Conservation (phyloP, 2,329 filamentous ascomycete genomes). For the Arthrobotrys iridis region DNA sequence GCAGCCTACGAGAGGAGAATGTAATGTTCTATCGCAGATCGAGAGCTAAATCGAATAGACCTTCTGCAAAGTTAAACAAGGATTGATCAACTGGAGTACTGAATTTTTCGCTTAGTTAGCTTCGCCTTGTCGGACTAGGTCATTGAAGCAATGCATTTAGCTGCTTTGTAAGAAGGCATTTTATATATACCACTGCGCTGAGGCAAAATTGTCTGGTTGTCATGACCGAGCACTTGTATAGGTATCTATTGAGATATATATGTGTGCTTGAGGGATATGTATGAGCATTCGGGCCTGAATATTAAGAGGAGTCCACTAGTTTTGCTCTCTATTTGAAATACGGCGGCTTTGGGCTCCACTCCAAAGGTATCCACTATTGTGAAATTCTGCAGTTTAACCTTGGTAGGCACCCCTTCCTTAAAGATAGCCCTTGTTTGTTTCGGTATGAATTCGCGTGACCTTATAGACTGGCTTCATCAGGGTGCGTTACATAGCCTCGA, state of each 20-base stretch:
- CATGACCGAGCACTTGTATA: background rate
- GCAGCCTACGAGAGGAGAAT: background rate
- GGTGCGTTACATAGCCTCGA: background rate
- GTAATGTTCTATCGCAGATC: background rate
- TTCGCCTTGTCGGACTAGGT: too few relatives aligned
- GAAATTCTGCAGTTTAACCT: background rate
- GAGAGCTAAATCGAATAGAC: background rate
- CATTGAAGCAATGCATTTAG: background rate
- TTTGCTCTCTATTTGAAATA: conserved; percentile 1
- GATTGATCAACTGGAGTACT: background rate
- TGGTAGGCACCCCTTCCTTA: conserved; percentile 9
- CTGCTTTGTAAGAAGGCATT: too few relatives aligned
- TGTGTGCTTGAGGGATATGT: background rate
- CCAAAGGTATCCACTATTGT: background rate
- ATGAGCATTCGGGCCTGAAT: conserved; percentile 17
- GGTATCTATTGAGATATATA: background rate
- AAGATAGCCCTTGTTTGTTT: background rate
- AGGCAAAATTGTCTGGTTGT: too few relatives aligned
- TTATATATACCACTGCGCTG: too few relatives aligned
- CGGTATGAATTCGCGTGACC: background rate
- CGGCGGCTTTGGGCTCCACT: background rate
- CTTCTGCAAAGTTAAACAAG: background rate
- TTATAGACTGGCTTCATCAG: background rate
- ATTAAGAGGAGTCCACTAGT: background rate
- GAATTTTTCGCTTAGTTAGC: too few relatives aligned